Evolutionary conservation across 106 monocot genomes (phyloP).

Genomic region (Iris macrosiphon): DNA sequence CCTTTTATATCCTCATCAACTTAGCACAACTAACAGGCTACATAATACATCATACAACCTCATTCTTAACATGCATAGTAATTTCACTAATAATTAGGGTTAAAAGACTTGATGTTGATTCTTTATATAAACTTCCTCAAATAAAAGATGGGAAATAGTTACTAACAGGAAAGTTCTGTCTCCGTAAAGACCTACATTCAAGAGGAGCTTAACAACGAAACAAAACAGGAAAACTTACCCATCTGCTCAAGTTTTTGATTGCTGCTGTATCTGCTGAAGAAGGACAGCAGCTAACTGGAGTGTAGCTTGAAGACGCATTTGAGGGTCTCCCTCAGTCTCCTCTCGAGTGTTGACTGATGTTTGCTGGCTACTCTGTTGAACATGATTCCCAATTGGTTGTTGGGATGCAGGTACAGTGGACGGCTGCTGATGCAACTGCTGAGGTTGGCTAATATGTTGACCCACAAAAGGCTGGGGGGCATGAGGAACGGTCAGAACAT

Average conservation of each 20-base stretch:
- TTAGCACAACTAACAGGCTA: no score
- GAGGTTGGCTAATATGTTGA: slow-evolving; percentile 11
- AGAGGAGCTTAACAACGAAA: no score
- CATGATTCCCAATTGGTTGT: slow-evolving; percentile 14
- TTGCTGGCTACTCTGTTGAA: slow-evolving; percentile 35
- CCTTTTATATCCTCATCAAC: no score
- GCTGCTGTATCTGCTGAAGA: slow-evolving; percentile 95
- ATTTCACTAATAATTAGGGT: no score
- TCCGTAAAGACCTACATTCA: no score
- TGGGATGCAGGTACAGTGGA: slow-evolving; percentile 12
- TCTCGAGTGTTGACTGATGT: slow-evolving; percentile 15
- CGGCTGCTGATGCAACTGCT: slow-evolving; percentile 10
- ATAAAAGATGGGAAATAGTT: no score
- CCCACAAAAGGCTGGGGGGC: slow-evolving; percentile 6
- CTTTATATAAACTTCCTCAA: no score
- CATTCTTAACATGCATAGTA: no score
- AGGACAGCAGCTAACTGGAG: slow-evolving; percentile 86
- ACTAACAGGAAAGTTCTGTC: no score
- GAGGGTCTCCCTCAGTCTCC: slow-evolving; percentile 63
- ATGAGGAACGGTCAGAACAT: neutral
- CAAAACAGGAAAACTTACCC: no score
- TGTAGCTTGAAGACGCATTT: slow-evolving; percentile 91
- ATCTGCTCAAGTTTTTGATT: slow-evolving; percentile 34
- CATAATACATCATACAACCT: no score
- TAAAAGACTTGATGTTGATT: no score